A percentile compares a stretch with the other conserved stretches of the same genome.
These are phyloP conservation scores for Eurotiales sp. DNA, from an alignment of 2,329 filamentous ascomycete genomes.

Conservation along the genomic window DNA sequence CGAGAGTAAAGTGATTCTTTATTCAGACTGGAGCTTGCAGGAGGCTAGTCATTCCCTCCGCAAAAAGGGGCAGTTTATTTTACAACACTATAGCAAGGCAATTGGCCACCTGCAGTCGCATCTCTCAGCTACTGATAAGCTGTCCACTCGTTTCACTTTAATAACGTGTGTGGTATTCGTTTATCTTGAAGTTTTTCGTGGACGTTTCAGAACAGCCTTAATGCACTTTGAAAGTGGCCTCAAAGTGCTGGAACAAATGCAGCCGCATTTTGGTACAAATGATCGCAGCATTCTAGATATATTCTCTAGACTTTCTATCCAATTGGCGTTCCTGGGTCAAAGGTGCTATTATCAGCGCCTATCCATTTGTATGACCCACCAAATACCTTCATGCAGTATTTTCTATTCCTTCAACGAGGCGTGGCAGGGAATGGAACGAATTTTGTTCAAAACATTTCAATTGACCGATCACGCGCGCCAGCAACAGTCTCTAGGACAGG, in stretches of 20 bases:
- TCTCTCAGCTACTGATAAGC: background rate
- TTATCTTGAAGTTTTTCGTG: background rate
- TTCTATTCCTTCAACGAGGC: slow-evolving; percentile 4
- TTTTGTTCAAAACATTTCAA: background rate
- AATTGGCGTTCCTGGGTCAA: background rate
- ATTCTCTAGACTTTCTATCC: background rate
- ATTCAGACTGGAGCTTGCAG: background rate
- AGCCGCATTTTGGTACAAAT: background rate
- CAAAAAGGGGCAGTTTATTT: background rate
- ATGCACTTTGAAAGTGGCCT: background rate
- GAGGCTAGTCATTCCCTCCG: background rate
- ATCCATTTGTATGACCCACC: background rate
- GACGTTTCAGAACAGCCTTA: slow-evolving; percentile 1
- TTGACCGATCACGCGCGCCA: background rate
- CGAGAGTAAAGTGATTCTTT: background rate
- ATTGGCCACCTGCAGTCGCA: background rate
- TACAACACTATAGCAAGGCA: background rate
- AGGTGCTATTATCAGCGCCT: background rate
- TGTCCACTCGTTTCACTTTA: background rate
- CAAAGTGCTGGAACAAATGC: background rate
- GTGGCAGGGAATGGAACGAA: background rate
- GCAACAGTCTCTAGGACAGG: background rate
- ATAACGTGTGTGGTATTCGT: background rate
- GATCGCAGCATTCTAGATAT: background rate
- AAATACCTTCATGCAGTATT: background rate